A percentile compares a stretch with the other conserved stretches of the same genome.
Evolutionary conservation across 208 protist genomes (phyloP).

Genomic region (Leishmania mexicana): DNA sequence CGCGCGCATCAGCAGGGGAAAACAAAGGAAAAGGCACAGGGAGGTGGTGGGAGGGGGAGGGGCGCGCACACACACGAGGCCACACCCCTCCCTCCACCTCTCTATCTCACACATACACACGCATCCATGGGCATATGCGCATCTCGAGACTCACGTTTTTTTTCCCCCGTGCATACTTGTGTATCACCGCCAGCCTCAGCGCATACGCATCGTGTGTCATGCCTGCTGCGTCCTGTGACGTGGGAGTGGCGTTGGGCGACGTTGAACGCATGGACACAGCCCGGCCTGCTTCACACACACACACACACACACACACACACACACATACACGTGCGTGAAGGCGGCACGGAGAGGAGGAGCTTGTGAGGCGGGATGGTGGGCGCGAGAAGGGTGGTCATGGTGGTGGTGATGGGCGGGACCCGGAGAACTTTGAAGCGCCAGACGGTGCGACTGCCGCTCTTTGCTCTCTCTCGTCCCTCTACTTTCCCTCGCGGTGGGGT

Average conservation of each 20-base stretch:
- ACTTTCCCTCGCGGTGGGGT: not conserved
- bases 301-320: not conserved
- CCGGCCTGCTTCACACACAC: not conserved
- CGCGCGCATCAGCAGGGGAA: not conserved
- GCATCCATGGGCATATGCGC: not conserved
- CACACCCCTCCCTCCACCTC: not conserved
- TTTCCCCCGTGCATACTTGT: not conserved
- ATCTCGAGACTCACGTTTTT: not conserved
- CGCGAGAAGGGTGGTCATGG: not conserved
- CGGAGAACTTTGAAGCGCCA: not conserved
- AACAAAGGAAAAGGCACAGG: not conserved
- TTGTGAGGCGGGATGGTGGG: not conserved
- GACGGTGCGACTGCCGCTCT: not conserved
- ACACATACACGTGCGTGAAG: not conserved
- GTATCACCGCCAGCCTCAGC: not conserved
- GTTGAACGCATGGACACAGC: conserved; percentile 2
- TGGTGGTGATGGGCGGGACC: not conserved
- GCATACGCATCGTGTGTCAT: not conserved
- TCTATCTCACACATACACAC: not conserved
- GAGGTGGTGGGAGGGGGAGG: not conserved
- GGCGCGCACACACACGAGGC: too few species aligned
- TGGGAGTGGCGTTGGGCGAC: not conserved
- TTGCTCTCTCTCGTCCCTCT: not conserved
- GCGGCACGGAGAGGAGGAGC: not conserved
- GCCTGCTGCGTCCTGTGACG: not conserved